Base-by-base conservation (phyloP, 2,329 filamentous ascomycete species). In the Epichloe bromicola region DNA sequence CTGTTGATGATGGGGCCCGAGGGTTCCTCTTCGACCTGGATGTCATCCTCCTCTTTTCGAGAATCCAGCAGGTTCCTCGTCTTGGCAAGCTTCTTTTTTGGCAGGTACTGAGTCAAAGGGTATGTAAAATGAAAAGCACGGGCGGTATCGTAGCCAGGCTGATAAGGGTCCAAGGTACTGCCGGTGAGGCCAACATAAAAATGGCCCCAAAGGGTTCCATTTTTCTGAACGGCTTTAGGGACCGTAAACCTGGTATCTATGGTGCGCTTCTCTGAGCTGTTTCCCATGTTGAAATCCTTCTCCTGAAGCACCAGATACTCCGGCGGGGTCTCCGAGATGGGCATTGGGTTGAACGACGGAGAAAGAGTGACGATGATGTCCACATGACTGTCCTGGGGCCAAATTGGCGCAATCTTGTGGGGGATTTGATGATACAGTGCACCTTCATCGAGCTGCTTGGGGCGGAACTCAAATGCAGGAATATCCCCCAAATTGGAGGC, bases 171-270 rank as follows among this genome's bases (percentile, higher is more conserved):
- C 34, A 95, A 71, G 51, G 79, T 75, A 53, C 80, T 79, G 49
- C 90, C 91, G 10, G 82, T 71, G 57, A 95, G 79, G 11, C 82
- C 88, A 54, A 97, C 73, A 61, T 89, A 95, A 68, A 97, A 94
- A 67, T 98, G 93, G 2, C 87, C 91, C 82, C 88, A 96, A 10
- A 98, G 77, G 1, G 91, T 96, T 36, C 88, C 89, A 65, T 97
- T 97, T 58, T 89, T 78, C 73, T 96, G 90, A 0, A 95, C 89
- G 41, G 80, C 75, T 55, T 75, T 74, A 3, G 93, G 91, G 4
- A 97, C 82, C 3, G 75, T 70, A 63, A 98, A 88, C 38, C 75
- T 83, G 6, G 86, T 86, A 58, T 91, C 83, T 52, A 90, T 76
- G 50, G 84, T 76, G 52, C 93, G 80, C 62, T 78, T 83, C 61